Evolutionary conservation across 768 basidiomycete genomes (phyloP).

Genomic region (Boletus pseudo-olivaceus): DNA sequence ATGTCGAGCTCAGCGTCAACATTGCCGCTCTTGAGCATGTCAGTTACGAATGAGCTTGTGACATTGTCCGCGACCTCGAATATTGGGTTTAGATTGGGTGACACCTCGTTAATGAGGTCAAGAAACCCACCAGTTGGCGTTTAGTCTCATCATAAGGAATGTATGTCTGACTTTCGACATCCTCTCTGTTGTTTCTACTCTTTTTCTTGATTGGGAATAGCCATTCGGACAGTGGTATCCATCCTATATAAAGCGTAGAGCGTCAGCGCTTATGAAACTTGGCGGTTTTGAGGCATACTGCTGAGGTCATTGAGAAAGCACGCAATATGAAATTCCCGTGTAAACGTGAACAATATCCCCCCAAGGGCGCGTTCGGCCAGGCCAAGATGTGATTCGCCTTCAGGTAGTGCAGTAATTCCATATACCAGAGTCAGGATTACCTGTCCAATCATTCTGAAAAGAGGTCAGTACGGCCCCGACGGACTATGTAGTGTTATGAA

Average conservation of each 20-base stretch:
- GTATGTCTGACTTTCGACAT: conserved; percentile 2
- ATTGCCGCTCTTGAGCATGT: not conserved
- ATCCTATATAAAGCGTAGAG: not conserved
- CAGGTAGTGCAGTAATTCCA: not conserved
- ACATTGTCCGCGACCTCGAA: not conserved
- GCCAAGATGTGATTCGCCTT: not conserved
- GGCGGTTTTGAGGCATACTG: not conserved
- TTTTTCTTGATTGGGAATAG: not conserved
- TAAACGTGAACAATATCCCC: conserved; percentile 7
- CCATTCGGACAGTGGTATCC: not conserved
- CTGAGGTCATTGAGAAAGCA: conserved; percentile 1
- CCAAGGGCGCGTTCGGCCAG: conserved; percentile 2
- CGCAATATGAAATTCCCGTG: not conserved
- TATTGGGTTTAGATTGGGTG: not conserved
- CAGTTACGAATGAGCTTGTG: conserved; percentile 3
- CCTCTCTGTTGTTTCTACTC: not conserved
- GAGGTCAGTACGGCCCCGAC: not conserved
- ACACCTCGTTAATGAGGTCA: not conserved
- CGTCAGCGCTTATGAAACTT: not conserved
- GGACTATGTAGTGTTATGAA: not conserved
- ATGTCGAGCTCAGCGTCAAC: not conserved
- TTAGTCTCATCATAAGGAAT: conserved; percentile 7
- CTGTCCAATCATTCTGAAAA: conserved; percentile 3
- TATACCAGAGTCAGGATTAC: conserved; percentile 1
- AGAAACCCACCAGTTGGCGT: conserved; percentile 1